Evolutionary conservation across 352 stramenopile genomes (phyloP).

Genomic region (Globisporangium alternatum): DNA sequence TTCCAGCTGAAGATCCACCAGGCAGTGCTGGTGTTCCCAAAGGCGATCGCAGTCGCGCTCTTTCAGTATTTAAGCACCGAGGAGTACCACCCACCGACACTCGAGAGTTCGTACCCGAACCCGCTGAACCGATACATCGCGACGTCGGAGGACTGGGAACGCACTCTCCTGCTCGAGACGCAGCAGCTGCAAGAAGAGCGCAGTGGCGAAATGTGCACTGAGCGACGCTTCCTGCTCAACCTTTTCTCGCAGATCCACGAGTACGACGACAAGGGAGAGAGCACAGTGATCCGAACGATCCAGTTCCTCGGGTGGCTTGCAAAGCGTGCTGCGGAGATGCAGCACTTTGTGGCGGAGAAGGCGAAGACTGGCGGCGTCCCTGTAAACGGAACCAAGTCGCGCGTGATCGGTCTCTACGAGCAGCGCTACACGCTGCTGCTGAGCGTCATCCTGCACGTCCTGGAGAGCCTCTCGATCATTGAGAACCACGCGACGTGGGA

Average conservation of each 20-base stretch:
- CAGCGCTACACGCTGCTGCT: constrained; percentile 71
- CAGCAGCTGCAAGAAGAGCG: constrained; percentile 58
- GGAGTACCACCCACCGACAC: constrained; percentile 52
- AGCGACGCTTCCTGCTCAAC: constrained; percentile 77
- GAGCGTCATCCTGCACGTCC: constrained; percentile 72
- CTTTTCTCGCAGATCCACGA: constrained; percentile 84
- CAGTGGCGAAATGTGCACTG: constrained; percentile 68
- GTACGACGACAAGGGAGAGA: constrained; percentile 87
- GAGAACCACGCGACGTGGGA: constrained; percentile 89
- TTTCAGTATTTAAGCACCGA: constrained; percentile 81
- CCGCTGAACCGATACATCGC: constrained; percentile 50
- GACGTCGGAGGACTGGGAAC: constrained; percentile 49
- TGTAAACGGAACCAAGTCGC: constrained; percentile 16
- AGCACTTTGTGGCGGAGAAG: constrained; percentile 45
- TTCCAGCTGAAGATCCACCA: constrained; percentile 87
- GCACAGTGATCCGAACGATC: constrained; percentile 78
- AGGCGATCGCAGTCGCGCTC: constrained; percentile 51
- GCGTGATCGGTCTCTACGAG: constrained; percentile 22
- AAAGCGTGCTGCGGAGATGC: constrained; percentile 60
- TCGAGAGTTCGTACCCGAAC: constrained; percentile 50
- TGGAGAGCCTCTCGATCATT: constrained; percentile 87
- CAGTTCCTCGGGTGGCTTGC: constrained; percentile 80
- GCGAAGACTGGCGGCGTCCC: neutral
- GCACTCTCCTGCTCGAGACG: constrained; percentile 53
- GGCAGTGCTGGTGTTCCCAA: constrained; percentile 68